phyloP scores from a whole-genome alignment of 176 grass and related monocot genomes.

The Saccharum officinarum region DNA sequence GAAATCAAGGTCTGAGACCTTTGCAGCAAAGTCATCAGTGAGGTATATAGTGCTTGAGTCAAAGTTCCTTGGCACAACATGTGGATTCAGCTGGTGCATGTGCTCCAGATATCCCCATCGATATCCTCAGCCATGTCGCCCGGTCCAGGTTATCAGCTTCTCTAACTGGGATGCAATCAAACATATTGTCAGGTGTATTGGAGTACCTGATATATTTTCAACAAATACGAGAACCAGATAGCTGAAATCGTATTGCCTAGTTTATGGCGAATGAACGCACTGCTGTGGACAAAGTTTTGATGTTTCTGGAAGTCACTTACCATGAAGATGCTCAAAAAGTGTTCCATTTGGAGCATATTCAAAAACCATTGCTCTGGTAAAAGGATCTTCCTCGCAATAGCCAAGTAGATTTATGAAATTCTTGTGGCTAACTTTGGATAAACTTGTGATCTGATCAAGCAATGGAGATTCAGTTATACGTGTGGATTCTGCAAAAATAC shows the following conservation, averaged over 20 bases:
- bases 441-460: slow-evolving; percentile 53
- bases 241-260: background rate
- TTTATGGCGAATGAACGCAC: background rate
- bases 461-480: background rate
- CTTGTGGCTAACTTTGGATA: slow-evolving; percentile 71
- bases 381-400: slow-evolving; percentile 76
- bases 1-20: slow-evolving; percentile 62
- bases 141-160: slow-evolving; percentile 72
- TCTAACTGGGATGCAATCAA: slow-evolving; percentile 56
- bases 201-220: background rate
- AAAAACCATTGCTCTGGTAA: slow-evolving; percentile 81
- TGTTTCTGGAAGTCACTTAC: slow-evolving; percentile 26
- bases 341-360: slow-evolving; percentile 85
- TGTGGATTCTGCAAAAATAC: background rate
- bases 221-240: background rate
- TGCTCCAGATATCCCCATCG: slow-evolving; percentile 87
- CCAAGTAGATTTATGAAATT: slow-evolving; percentile 85
- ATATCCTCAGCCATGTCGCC: slow-evolving; percentile 61
- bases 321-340: slow-evolving; percentile 78
- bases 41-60: slow-evolving; percentile 59
- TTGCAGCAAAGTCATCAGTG: slow-evolving; percentile 77
- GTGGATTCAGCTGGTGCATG: slow-evolving; percentile 70
- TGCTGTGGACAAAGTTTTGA: background rate
- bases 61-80: slow-evolving; percentile 39
- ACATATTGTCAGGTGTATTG: background rate